Evolutionary conservation across 2,329 filamentous ascomycete genomes (phyloP).

Genomic region (Ophiostoma quercus): DNA sequence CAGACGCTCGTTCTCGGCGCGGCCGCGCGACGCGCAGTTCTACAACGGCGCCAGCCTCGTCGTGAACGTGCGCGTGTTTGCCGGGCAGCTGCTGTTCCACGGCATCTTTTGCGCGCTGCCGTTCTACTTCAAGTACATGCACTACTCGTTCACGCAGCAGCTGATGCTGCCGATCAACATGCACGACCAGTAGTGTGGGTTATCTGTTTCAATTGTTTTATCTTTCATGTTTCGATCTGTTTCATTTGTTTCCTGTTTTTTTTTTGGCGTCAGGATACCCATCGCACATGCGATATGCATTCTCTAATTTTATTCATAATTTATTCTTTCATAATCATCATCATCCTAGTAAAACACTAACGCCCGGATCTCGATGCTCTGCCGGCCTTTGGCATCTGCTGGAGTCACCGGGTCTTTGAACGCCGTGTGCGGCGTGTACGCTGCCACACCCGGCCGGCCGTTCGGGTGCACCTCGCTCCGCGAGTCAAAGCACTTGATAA

Average conservation of each 20-base stretch:
- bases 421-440: conserved; percentile 49
- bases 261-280: too few relatives aligned
- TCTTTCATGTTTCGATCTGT: not conserved
- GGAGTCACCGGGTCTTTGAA: conserved; percentile 52
- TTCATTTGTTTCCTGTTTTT: too few relatives aligned
- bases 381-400: conserved; percentile 41
- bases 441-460: conserved; percentile 40
- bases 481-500: conserved; percentile 53
- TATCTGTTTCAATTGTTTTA: not conserved
- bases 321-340: not conserved
- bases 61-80: not conserved
- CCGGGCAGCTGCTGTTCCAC: not conserved
- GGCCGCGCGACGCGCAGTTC: not conserved
- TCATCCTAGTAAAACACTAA: conserved; percentile 49
- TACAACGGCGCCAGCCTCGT: not conserved
- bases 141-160: not conserved
- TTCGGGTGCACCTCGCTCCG: conserved; percentile 36
- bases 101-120: conserved; percentile 3
- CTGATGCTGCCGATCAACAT: not conserved
- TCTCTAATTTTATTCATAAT: too few relatives aligned
- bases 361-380: conserved; percentile 61
- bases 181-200: conserved; percentile 1
- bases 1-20: not conserved
- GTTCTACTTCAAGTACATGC: not conserved
- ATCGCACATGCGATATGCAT: too few relatives aligned